These are phyloP conservation scores for Fusarium napiforme DNA, from an alignment of 2,329 filamentous ascomycete species.

Conservation along the genomic window DNA sequence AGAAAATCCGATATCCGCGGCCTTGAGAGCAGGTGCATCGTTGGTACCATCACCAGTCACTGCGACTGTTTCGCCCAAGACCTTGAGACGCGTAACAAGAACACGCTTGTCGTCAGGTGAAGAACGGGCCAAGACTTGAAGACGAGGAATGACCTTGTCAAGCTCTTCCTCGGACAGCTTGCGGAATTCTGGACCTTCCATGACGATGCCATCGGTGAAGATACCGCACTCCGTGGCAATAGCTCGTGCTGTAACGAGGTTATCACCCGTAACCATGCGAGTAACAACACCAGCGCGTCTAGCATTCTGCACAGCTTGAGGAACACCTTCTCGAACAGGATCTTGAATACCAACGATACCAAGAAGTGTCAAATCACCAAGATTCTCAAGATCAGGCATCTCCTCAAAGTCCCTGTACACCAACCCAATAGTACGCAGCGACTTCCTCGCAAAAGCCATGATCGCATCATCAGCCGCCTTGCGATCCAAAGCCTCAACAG, in stretches of 20 bases:
- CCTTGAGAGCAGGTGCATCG: slow-evolving; percentile 82
- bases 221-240: slow-evolving; percentile 85
- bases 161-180: slow-evolving; percentile 74
- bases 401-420: slow-evolving; percentile 82
- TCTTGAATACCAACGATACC: slow-evolving; percentile 81
- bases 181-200: slow-evolving; percentile 83
- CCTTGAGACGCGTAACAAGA: slow-evolving; percentile 76
- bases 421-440: slow-evolving; percentile 85
- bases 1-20: slow-evolving; percentile 84
- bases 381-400: slow-evolving; percentile 64
- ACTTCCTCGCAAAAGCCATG: slow-evolving; percentile 79
- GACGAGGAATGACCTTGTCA: slow-evolving; percentile 72
- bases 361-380: slow-evolving; percentile 70
- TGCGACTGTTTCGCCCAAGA: slow-evolving; percentile 79
- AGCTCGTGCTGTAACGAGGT: slow-evolving; percentile 79
- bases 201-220: slow-evolving; percentile 74
- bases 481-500: slow-evolving; percentile 57
- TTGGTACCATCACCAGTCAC: slow-evolving; percentile 88
- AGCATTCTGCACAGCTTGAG: slow-evolving; percentile 76
- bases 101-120: slow-evolving; percentile 82
- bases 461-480: slow-evolving; percentile 72
- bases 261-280: slow-evolving; percentile 88
- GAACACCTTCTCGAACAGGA: slow-evolving; percentile 78
- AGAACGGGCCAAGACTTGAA: slow-evolving; percentile 78
- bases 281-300: slow-evolving; percentile 82